These are phyloP conservation scores for Lentinula guzmanii DNA, from an alignment of 768 basidiomycete genomes.

Conservation along the genomic window DNA sequence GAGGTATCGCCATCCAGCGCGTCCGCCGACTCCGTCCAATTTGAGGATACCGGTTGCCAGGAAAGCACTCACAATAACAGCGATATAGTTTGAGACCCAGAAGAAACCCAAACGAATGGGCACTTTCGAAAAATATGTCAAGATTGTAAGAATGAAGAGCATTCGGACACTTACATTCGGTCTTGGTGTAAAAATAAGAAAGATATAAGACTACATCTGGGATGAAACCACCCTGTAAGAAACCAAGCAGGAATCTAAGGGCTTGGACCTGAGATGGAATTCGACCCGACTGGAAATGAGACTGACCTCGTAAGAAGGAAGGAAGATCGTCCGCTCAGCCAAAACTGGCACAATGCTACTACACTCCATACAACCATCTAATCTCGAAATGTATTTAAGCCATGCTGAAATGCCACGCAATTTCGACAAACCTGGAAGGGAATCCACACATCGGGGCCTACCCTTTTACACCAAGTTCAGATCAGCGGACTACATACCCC, in stretches of 20 bases:
- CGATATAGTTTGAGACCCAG: constrained; percentile 57
- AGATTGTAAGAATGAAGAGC: not conserved
- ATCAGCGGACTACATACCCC: not conserved
- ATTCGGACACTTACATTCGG: constrained; percentile 34
- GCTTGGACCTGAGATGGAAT: not conserved
- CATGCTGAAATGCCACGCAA: not conserved
- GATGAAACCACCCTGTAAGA: constrained; percentile 61
- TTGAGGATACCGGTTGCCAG: constrained; percentile 57
- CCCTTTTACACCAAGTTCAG: constrained; percentile 17
- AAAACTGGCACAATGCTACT: constrained; percentile 53
- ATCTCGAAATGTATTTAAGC: not conserved
- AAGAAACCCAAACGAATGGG: constrained; percentile 66
- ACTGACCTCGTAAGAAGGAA: constrained; percentile 49
- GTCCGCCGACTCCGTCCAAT: constrained; percentile 45
- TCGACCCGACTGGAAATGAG: not conserved
- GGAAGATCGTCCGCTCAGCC: constrained; percentile 43
- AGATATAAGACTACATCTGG: constrained; percentile 62
- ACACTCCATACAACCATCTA: constrained; percentile 54
- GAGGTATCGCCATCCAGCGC: constrained; percentile 23
- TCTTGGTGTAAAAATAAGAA: constrained; percentile 59
- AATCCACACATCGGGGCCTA: constrained; percentile 66
- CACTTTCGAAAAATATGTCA: constrained; percentile 23
- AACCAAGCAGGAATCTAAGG: constrained; percentile 45
- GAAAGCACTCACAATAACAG: constrained; percentile 54
- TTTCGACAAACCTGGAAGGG: constrained; percentile 39